These are phyloP conservation scores for Arctostaphylos glauca DNA, from an alignment of 148 eudicot species.

Conservation along the genomic window DNA sequence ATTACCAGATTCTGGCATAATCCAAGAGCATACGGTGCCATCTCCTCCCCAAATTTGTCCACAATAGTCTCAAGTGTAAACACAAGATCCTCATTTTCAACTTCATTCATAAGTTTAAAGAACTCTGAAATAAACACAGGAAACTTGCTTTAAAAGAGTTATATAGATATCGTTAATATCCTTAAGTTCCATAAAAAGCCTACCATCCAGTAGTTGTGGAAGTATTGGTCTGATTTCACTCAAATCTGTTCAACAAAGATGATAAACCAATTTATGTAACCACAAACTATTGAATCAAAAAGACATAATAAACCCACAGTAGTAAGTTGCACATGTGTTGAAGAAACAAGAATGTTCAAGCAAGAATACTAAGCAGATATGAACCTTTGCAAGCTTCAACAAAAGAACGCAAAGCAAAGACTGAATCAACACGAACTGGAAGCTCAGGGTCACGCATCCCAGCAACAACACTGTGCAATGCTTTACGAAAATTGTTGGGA, in stretches of 20 bases:
- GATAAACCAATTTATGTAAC: not conserved
- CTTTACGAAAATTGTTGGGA: conserved; percentile 83
- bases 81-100: conserved; percentile 98
- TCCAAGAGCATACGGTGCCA: conserved; percentile 99
- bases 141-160: conserved; percentile 11
- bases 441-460: conserved; percentile 97
- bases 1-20: conserved; percentile 95
- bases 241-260: conserved; percentile 54
- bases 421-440: conserved; percentile 98
- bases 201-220: conserved; percentile 96
- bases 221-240: conserved; percentile 93
- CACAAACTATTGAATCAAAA: not conserved
- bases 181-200: not conserved
- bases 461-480: conserved; percentile 91
- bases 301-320: conserved; percentile 3
- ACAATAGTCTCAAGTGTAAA: conserved; percentile 99
- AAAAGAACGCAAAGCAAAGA: conserved; percentile 93
- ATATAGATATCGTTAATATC: not conserved
- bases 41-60: conserved; percentile 99
- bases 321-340: not conserved
- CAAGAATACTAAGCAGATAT: not conserved
- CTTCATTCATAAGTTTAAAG: conserved; percentile 97
- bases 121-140: conserved; percentile 50
- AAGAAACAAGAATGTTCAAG: not conserved
- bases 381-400: conserved; percentile 97